Conservation (phyloP, 805 yeast species). For the Diddensiella caesifluorescens region DNA sequence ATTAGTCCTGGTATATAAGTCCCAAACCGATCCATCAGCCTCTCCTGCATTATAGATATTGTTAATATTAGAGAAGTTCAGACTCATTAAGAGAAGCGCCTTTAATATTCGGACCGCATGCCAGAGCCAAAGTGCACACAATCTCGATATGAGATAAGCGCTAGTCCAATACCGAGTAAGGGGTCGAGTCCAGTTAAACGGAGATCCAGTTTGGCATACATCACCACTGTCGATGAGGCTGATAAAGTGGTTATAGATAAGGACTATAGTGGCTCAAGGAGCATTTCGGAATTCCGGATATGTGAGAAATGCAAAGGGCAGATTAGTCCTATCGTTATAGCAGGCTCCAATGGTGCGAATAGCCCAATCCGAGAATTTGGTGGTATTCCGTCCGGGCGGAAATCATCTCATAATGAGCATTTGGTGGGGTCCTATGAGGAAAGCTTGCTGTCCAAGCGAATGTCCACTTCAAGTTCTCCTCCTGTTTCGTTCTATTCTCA, state of each 20-base stretch:
- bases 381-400: slow-evolving; percentile 7
- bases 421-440: slow-evolving; percentile 34
- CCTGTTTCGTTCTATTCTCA: slow-evolving; percentile 24
- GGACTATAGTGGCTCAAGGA: neutral
- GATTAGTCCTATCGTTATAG: neutral
- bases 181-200: slow-evolving; percentile 4
- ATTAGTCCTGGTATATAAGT: slow-evolving; percentile 33
- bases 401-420: slow-evolving; percentile 22
- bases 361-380: neutral
- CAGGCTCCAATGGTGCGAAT: neutral
- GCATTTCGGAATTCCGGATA: slow-evolving; percentile 1
- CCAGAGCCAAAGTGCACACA: too few species aligned
- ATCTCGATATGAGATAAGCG: too few species aligned
- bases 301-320: slow-evolving; percentile 4
- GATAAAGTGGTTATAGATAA: slow-evolving; percentile 1
- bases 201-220: slow-evolving; percentile 17
- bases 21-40: too few species aligned
- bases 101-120: too few species aligned
- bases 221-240: slow-evolving; percentile 14
- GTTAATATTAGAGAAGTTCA: too few species aligned
- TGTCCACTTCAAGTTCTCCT: slow-evolving; percentile 25
- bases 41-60: too few species aligned
- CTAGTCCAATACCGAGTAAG: too few species aligned
- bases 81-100: too few species aligned
- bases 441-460: slow-evolving; percentile 29